Conservation (phyloP, 106 monocot species). For the Platanthera guangdongensis region DNA sequence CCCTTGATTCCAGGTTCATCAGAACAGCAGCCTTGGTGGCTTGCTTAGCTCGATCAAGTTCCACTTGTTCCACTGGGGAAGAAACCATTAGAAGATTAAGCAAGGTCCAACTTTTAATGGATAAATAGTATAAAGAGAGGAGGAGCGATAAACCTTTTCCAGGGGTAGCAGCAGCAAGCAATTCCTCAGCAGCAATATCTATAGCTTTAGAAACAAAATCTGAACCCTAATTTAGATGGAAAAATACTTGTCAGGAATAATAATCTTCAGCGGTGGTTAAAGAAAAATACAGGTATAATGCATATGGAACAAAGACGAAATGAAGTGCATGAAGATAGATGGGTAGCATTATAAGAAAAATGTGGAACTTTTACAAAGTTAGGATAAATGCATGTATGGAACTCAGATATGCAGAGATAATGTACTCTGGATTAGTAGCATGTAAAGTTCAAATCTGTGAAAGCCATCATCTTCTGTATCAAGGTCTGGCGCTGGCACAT, state of each 20-base stretch:
- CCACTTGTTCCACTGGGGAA: slow-evolving; percentile 49
- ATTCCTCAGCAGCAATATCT: slow-evolving; percentile 69
- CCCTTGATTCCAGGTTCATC: slow-evolving; percentile 90
- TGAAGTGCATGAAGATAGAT: neutral
- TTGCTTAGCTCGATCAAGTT: slow-evolving; percentile 78
- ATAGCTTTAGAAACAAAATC: slow-evolving; percentile 72
- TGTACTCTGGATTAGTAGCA: neutral
- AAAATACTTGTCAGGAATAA: neutral
- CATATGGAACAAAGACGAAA: neutral
- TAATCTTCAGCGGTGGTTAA: neutral
- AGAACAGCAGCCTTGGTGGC: slow-evolving; percentile 65
- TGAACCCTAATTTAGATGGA: slow-evolving; percentile 32
- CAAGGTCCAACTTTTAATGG: neutral
- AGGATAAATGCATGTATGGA: neutral
- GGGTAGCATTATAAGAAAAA: neutral
- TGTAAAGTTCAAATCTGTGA: neutral
- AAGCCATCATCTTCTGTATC: neutral
- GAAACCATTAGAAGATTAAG: neutral
- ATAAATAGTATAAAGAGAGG: neutral
- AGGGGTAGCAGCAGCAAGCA: slow-evolving; percentile 66
- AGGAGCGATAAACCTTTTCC: slow-evolving; percentile 52
- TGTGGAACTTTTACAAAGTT: neutral
- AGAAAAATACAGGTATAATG: neutral
- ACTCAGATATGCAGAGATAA: neutral
- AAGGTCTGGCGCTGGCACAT: neutral